These are phyloP conservation scores for Periglandula ipomoeae DNA, from an alignment of 2,329 filamentous ascomycete genomes.

Conservation along the genomic window DNA sequence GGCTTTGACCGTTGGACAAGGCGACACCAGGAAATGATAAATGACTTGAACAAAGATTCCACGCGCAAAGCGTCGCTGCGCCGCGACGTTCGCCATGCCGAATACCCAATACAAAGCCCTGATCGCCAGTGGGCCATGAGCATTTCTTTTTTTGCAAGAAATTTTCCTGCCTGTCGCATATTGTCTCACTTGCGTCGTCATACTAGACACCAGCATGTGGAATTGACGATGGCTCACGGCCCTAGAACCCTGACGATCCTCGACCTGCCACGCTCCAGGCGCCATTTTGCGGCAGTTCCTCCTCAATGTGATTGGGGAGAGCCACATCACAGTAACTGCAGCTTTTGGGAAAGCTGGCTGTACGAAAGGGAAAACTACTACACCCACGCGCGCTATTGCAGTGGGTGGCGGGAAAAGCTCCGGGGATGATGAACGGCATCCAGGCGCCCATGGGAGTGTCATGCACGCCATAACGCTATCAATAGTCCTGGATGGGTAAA, in stretches of 20 bases:
- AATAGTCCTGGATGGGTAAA: background rate
- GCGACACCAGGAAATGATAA: background rate
- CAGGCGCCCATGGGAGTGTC: background rate
- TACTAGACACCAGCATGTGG: background rate
- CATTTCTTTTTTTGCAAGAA: background rate
- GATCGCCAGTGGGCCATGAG: background rate
- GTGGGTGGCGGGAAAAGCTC: background rate
- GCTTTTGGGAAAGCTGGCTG: background rate
- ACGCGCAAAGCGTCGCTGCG: too few relatives aligned
- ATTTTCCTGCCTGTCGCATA: background rate
- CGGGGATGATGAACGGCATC: background rate
- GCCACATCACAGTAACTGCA: background rate
- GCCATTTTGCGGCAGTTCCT: background rate
- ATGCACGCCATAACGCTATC: background rate
- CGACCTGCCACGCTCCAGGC: background rate
- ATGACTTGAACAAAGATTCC: background rate
- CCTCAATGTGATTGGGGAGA: background rate
- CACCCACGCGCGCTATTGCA: background rate
- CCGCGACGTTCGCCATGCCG: too few relatives aligned
- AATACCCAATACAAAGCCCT: background rate
- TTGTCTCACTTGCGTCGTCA: background rate
- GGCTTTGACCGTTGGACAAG: background rate
- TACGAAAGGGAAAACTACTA: background rate
- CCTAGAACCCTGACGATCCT: background rate
- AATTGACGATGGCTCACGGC: background rate